A percentile compares a stretch with the other conserved stretches of the same genome.
Conservation (phyloP, 257 asterid species). For the Solanum piurae region DNA sequence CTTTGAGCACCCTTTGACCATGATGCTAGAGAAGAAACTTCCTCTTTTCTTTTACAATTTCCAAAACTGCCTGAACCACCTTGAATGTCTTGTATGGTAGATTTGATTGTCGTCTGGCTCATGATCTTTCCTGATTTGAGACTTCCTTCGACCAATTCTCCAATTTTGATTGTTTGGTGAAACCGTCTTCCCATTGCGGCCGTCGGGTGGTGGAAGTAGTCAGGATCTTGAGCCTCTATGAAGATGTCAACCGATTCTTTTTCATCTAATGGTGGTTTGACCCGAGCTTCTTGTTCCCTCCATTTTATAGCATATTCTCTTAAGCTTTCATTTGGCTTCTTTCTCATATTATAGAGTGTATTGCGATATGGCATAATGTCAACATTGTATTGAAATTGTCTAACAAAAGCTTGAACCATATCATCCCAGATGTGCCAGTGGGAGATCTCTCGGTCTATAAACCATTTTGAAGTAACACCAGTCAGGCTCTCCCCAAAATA, state of each 20-base stretch:
- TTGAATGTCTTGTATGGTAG: background rate
- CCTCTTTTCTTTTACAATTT: background rate
- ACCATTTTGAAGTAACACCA: background rate
- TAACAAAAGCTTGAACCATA: background rate
- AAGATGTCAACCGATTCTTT: background rate
- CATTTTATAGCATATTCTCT: background rate
- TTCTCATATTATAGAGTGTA: background rate
- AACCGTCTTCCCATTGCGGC: background rate
- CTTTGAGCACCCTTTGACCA: background rate
- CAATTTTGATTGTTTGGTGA: background rate
- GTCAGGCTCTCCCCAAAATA: too few relatives aligned
- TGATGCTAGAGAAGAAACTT: background rate
- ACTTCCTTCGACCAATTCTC: background rate
- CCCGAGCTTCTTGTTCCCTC: background rate
- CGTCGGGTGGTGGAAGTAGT: background rate
- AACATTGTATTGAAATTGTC: background rate
- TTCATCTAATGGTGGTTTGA: background rate
- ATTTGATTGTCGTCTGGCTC: background rate
- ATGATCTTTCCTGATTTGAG: background rate
- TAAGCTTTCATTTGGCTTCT: background rate
- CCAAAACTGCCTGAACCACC: background rate
- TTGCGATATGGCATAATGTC: background rate
- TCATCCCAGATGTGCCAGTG: background rate
- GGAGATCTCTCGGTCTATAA: background rate
- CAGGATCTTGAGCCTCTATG: background rate